A percentile compares a stretch with the other conserved stretches of the same genome.
phyloP scores from a whole-genome alignment of 305 asterid genomes.

The Caryopteris hybrid region DNA sequence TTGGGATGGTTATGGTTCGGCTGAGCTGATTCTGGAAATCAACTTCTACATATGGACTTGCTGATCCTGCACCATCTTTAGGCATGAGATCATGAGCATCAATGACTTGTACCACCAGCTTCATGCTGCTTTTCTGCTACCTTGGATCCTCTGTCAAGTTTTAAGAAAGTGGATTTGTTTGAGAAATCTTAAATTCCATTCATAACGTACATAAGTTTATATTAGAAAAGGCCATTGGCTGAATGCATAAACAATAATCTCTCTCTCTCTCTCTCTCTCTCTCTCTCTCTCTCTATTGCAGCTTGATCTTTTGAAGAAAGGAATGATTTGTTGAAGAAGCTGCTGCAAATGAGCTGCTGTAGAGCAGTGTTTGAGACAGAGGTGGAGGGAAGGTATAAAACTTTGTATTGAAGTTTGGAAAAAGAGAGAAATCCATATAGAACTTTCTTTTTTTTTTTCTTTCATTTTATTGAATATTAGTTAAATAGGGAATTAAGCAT shows the following conservation, averaged over 20 bases:
- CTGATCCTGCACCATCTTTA: slow-evolving; percentile 45
- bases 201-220: slow-evolving; percentile 36
- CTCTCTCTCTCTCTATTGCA: not conserved
- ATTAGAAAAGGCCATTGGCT: not conserved
- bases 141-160: slow-evolving; percentile 32
- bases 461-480: too few relatives aligned
- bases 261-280: not conserved
- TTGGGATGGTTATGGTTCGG: slow-evolving; percentile 36
- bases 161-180: slow-evolving; percentile 20
- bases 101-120: slow-evolving; percentile 40
- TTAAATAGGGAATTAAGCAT: too few relatives aligned
- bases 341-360: not conserved
- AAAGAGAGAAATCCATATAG: not conserved
- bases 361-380: not conserved
- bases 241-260: not conserved
- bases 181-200: slow-evolving; percentile 45
- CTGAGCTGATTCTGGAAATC: slow-evolving; percentile 42
- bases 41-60: slow-evolving; percentile 40
- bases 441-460: too few relatives aligned
- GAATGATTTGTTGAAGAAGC: slow-evolving; percentile 22
- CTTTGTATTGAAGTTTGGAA: not conserved
- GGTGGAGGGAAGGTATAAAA: slow-evolving; percentile 33
- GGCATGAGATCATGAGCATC: slow-evolving; percentile 48
- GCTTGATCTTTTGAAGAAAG: not conserved
- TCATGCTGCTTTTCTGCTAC: slow-evolving; percentile 38